Percentiles rank a stretch among this genome's conserved stretches.
Evolutionary conservation across 1,139 yeast genomes (phyloP).

Genomic region (Candida labiduridarum): DNA sequence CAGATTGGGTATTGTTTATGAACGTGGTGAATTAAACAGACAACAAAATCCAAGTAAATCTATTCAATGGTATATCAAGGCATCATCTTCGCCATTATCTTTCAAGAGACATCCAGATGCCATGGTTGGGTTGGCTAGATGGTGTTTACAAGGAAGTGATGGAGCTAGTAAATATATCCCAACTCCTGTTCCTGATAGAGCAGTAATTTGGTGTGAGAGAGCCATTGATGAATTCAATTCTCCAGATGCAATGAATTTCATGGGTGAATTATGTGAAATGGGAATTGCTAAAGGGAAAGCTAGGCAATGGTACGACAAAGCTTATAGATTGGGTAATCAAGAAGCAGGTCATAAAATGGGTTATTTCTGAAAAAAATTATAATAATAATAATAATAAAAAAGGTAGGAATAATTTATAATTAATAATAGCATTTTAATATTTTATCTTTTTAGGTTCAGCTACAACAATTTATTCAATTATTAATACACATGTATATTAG

Average conservation of each 20-base stretch:
- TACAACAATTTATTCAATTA: neutral
- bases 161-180: slow-evolving; percentile 57
- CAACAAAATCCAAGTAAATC: slow-evolving; percentile 70
- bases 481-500: slow-evolving; percentile 1
- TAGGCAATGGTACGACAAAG: slow-evolving; percentile 24
- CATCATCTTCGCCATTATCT: slow-evolving; percentile 58
- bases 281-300: slow-evolving; percentile 67
- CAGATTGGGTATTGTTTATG: slow-evolving; percentile 84
- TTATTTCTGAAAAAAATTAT: neutral
- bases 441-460: neutral
- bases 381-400: too few species aligned
- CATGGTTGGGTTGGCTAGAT: slow-evolving; percentile 85
- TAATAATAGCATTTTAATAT: neutral
- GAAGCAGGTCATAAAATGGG: slow-evolving; percentile 22
- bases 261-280: slow-evolving; percentile 79
- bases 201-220: slow-evolving; percentile 86
- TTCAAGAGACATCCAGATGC: slow-evolving; percentile 80
- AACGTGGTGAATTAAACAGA: slow-evolving; percentile 77
- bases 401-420: neutral
- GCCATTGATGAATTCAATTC: slow-evolving; percentile 75
- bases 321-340: slow-evolving; percentile 26
- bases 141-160: slow-evolving; percentile 85
- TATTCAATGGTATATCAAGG: slow-evolving; percentile 87
- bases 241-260: slow-evolving; percentile 79
- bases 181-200: slow-evolving; percentile 70